Evolutionary conservation across 441 rosid genomes (phyloP).

Genomic region (Kokia cookei): DNA sequence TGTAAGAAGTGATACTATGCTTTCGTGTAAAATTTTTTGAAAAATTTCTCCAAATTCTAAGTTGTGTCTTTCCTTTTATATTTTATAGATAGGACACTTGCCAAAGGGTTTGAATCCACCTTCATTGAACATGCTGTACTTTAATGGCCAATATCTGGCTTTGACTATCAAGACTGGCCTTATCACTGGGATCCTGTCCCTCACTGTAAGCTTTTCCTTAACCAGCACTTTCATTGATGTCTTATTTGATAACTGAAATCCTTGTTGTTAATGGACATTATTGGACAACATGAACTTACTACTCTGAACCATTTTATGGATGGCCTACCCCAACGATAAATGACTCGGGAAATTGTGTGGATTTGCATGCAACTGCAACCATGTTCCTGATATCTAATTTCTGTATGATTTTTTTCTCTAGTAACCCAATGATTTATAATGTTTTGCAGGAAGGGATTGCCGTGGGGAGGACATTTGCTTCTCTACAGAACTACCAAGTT

Average conservation of each 20-base stretch:
- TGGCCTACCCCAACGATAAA: not conserved
- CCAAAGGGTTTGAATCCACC: constrained; percentile 96
- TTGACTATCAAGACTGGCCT: constrained; percentile 87
- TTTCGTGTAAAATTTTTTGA: not conserved
- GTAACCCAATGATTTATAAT: not conserved
- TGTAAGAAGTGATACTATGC: constrained; percentile 36
- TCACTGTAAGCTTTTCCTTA: constrained; percentile 57
- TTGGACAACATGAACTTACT: not conserved
- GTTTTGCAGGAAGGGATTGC: constrained; percentile 85
- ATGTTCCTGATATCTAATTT: not conserved
- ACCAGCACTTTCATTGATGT: not conserved
- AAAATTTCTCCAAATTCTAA: constrained; percentile 1
- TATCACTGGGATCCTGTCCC: constrained; percentile 80
- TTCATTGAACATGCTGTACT: constrained; percentile 73
- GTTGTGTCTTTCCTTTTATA: not conserved
- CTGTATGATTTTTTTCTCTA: not conserved
- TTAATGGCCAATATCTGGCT: constrained; percentile 46
- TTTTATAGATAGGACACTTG: constrained; percentile 75
- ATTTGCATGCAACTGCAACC: not conserved
- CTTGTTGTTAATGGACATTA: not conserved
- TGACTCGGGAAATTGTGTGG: not conserved
- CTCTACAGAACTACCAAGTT: constrained; percentile 79
- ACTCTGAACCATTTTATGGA: not conserved
- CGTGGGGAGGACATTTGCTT: constrained; percentile 94
- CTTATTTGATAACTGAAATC: not conserved